Evolutionary conservation across 2,329 filamentous ascomycete species (phyloP).

Genomic region (Lachnellula willkommii): DNA sequence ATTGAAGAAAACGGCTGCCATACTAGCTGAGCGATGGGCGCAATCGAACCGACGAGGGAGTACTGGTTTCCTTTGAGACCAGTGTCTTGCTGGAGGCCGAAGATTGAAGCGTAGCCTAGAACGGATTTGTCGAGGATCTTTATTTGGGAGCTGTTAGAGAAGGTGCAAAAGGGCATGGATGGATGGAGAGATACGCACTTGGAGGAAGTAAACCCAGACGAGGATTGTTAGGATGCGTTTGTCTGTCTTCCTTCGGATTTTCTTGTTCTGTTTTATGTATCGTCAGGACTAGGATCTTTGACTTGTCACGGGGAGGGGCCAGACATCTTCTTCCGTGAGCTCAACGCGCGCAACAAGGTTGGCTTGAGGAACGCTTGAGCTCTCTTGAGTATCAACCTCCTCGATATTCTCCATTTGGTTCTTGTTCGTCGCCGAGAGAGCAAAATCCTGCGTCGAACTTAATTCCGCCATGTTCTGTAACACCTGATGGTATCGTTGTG

Average conservation of each 20-base stretch:
- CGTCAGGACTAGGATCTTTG: conserved; percentile 1
- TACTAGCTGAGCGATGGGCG: conserved; percentile 53
- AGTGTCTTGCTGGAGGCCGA: conserved; percentile 52
- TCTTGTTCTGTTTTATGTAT: conserved; percentile 39
- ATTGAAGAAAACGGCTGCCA: conserved; percentile 57
- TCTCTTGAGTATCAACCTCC: too few relatives aligned
- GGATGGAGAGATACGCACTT: conserved; percentile 25
- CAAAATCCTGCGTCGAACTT: too few relatives aligned
- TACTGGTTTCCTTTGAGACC: conserved; percentile 48
- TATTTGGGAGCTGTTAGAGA: conserved; percentile 5
- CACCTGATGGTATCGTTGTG: too few relatives aligned
- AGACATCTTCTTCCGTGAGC: conserved; percentile 22
- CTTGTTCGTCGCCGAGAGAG: too few relatives aligned
- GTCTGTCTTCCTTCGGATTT: conserved; percentile 58
- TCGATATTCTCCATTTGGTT: too few relatives aligned
- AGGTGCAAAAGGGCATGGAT: not conserved
- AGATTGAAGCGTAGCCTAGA: conserved; percentile 52
- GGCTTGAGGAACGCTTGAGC: too few relatives aligned
- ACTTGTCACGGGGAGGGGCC: not conserved
- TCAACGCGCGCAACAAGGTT: conserved; percentile 2
- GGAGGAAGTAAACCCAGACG: conserved; percentile 55
- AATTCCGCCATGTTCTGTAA: too few relatives aligned
- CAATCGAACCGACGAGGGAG: conserved; percentile 50
- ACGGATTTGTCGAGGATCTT: conserved; percentile 46
- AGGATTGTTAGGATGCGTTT: conserved; percentile 50